phyloP scores from a whole-genome alignment of 257 asterid genomes.

The Marsdenia floribunda region DNA sequence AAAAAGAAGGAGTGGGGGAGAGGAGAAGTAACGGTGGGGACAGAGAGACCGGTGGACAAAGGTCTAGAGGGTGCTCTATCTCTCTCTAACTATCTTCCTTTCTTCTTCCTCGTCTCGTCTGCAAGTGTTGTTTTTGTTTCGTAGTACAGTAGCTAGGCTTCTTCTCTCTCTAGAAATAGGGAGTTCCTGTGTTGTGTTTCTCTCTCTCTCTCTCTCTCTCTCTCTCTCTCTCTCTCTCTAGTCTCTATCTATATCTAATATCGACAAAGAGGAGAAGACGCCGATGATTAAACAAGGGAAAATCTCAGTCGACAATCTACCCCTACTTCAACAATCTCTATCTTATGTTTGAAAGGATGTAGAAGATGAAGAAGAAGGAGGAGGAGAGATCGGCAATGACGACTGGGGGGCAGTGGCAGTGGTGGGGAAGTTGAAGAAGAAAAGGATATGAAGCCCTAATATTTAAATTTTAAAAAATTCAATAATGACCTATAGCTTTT shows the following conservation, averaged over 20 bases:
- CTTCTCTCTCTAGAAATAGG: conserved; percentile 1
- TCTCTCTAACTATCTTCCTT: background rate
- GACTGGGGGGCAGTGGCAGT: no score
- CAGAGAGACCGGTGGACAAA: conserved; percentile 10
- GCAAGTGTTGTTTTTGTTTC: background rate
- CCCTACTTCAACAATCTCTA: no score
- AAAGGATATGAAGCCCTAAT: no score
- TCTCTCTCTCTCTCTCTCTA: conserved; percentile 15
- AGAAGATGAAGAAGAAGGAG: no score
- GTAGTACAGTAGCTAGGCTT: background rate
- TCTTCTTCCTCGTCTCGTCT: background rate
- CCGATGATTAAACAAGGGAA: background rate
- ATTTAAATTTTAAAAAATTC: no score
- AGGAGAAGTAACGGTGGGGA: conserved; percentile 12
- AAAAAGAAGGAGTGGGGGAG: background rate
- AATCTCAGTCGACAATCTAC: no score
- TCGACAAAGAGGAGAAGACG: conserved; percentile 9
- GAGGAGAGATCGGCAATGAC: no score
- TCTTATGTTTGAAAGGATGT: no score
- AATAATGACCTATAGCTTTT: no score
- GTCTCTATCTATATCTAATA: conserved; percentile 22
- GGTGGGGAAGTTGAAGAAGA: no score
- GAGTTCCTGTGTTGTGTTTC: background rate
- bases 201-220: no score
- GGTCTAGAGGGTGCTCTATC: background rate